Evolutionary conservation across 352 stramenopile species (phyloP).

Genomic region (Phytophthora foliorum): DNA sequence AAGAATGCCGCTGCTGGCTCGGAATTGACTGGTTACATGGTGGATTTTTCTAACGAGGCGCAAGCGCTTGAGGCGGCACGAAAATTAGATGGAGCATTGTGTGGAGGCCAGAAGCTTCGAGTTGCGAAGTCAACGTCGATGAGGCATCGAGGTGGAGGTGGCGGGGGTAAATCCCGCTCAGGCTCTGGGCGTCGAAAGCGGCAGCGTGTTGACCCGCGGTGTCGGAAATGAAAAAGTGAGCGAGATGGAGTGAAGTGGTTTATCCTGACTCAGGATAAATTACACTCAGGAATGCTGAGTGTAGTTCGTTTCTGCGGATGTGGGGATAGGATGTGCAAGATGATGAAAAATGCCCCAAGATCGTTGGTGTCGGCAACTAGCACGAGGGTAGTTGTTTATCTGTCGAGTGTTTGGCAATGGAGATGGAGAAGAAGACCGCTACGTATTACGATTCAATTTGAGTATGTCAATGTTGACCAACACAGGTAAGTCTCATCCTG

Average conservation of each 20-base stretch:
- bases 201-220: conserved; percentile 68
- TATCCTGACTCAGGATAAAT: too few relatives aligned
- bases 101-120: conserved; percentile 63
- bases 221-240: conserved; percentile 42
- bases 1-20: conserved; percentile 43
- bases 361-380: not conserved
- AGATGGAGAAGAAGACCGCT: not conserved
- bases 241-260: conserved; percentile 1
- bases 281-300: too few relatives aligned
- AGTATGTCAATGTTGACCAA: not conserved
- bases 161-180: conserved; percentile 36
- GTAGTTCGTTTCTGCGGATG: not conserved
- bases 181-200: conserved; percentile 70
- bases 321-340: conserved; percentile 1
- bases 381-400: not conserved
- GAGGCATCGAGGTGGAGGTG: conserved; percentile 31
- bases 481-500: too few relatives aligned
- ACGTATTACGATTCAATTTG: too few relatives aligned
- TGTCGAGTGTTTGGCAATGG: not conserved
- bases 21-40: conserved; percentile 48
- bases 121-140: conserved; percentile 34
- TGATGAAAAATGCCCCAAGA: not conserved
- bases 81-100: conserved; percentile 65
- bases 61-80: conserved; percentile 50
- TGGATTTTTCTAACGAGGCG: conserved; percentile 60